Evolutionary conservation across 2,329 filamentous ascomycete species (phyloP), one percentile per base, ranked within the genome.

Genomic region (Aspergillus tamarii): DNA sequence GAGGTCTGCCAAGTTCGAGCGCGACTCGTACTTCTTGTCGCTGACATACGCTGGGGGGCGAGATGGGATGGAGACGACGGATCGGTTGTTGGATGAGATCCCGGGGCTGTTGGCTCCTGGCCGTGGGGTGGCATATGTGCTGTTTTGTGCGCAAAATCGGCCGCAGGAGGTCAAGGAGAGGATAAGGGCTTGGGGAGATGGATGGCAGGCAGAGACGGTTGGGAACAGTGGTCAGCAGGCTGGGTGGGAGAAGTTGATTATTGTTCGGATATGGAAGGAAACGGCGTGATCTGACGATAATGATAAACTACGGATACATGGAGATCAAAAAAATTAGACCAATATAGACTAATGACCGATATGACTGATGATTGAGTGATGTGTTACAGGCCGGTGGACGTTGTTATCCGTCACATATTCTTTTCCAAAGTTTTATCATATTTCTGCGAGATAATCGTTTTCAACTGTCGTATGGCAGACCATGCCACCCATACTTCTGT

Each of bases 21-120:
- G 89, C 62, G 93, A 97, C 73, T 94, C 92, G 32, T 90, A 93
- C 73, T 84, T 97, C 60, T 85, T 98, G 28, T 88, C 91, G 45
- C 82, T 98, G 55, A 92, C 93, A 4, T 98, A 97, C 76, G 94
- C 93, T 0, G 95, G 95, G 30, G 95, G 95, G 0, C 80, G 81
- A 34, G 91, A 97, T 76, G 95, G 95, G 7, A 99, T 99, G 94
- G 93, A 96, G 81, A 93, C 90, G 30, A 99, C 94, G 53, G 87
- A 94, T 66, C 84, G 92, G 46, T 81, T 99, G 68, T 82, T 99
- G 45, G 85, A 86, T 11, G 83, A 86, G 39, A 79, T 99, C 67
- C 90, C 91, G 0, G 74, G 76, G 0, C 80, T 91, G 2, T 76
- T 99, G 70, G 83, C 82, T 67, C 83, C 84, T 0, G 74, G 76